These are phyloP conservation scores for Carallia brachiata DNA, from an alignment of 345 rosid genomes.

Conservation along the genomic window DNA sequence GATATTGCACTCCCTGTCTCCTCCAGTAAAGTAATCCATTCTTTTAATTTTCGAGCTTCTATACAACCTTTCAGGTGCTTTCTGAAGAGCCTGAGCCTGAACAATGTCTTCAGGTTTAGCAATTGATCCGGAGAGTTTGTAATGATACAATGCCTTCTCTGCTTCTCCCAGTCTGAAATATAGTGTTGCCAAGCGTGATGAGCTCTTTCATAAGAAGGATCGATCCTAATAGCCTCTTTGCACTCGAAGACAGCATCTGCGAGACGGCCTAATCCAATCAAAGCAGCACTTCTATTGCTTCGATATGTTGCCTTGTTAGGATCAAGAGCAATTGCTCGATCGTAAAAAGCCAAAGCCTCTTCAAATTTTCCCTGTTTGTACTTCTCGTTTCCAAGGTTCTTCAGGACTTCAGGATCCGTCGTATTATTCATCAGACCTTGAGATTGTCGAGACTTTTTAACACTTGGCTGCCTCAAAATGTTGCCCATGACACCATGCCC, in stretches of 20 bases:
- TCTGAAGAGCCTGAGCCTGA: slow-evolving; percentile 44
- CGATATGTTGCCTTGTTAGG: slow-evolving; percentile 67
- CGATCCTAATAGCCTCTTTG: slow-evolving; percentile 65
- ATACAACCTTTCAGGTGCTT: slow-evolving; percentile 41
- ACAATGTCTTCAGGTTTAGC: slow-evolving; percentile 36
- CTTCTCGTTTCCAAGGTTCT: slow-evolving; percentile 71
- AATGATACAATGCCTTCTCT: slow-evolving; percentile 59
- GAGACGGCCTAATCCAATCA: slow-evolving; percentile 74
- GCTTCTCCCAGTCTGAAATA: slow-evolving; percentile 62
- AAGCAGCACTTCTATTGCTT: slow-evolving; percentile 79
- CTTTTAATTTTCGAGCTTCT: slow-evolving; percentile 40
- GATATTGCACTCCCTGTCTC: slow-evolving; percentile 43
- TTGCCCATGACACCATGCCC: slow-evolving; percentile 59
- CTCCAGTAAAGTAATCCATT: slow-evolving; percentile 49
- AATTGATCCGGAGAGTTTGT: slow-evolving; percentile 37
- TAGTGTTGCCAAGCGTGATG: slow-evolving; percentile 67
- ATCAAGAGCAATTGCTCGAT: slow-evolving; percentile 65
- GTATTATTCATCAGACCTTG: slow-evolving; percentile 26
- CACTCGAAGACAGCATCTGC: slow-evolving; percentile 72
- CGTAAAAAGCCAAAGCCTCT: slow-evolving; percentile 75
- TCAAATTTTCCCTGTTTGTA: slow-evolving; percentile 66
- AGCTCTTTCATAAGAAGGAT: slow-evolving; percentile 62
- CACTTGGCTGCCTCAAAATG: slow-evolving; percentile 52
- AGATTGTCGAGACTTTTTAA: slow-evolving; percentile 23
- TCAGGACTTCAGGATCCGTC: slow-evolving; percentile 60